Base-by-base conservation (phyloP, 495 filamentous ascomycete genomes). In the Aspergillus panamensis region DNA sequence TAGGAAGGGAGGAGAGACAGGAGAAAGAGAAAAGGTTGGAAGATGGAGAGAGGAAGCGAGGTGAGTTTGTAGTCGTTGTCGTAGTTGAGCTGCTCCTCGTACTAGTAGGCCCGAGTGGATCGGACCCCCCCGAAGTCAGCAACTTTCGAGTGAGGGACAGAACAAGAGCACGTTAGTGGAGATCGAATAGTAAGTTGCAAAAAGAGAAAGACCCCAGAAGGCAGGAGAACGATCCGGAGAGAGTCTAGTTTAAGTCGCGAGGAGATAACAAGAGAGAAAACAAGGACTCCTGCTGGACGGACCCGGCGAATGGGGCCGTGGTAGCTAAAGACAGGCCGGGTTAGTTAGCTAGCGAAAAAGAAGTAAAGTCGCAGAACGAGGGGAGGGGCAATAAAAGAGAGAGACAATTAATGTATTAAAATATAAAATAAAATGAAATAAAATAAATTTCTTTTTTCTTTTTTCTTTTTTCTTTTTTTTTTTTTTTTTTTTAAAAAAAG, bases 111-210 rank as follows among this genome's bases (percentile, higher is more conserved):
- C 47, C 56, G 55, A 66, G 64, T 66, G 64, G 64, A 66, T 66
- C 60, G 54, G 58, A 58, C 42, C 53, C 55, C 60, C 64, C 64
- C 64, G 60, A 66, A 58, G 57, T 58, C 53, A 65, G 60, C 45
- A 54, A 25, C 25, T 35, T 42, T 47, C 25, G 51, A 20, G 25
- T 49, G 17, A 49, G 44, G 20, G 9, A 37, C 17, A 57, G 35
- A 39, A 32, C 2, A 5, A 25, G 25, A 49, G 55, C 55, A 54
- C 50, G 63, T 49, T 55, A 55, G 60, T 63, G 64, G 60, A 52
- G 57, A 60, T 55, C 51, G 53, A 25, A 25, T 39, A 39, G 53
- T 25, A 29, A 39, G 39, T 57, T 33, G 29, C 42, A 42, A 40
- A 53, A 45, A 49, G 48, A 57, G 54, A 54, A 53, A 50, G 51